A percentile compares a stretch with the other conserved stretches of the same genome.
phyloP scores from a whole-genome alignment of 257 asterid species.

The Mentha longifolia region DNA sequence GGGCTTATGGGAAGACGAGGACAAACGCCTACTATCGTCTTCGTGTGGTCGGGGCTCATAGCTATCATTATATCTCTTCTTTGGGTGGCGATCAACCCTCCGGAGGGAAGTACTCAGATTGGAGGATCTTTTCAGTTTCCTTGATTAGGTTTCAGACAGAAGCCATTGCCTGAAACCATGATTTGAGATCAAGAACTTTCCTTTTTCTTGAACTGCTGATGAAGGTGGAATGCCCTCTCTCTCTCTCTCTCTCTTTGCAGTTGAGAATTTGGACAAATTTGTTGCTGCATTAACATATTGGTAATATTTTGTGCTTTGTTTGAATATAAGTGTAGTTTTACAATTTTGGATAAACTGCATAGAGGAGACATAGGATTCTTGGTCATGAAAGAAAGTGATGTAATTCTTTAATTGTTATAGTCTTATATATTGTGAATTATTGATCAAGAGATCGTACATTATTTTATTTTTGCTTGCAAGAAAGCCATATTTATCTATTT shows the following conservation, averaged over 20 bases:
- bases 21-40: conserved; percentile 10
- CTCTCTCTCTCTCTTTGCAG: neutral
- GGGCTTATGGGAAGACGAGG: conserved; percentile 20
- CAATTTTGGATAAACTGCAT: neutral
- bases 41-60: conserved; percentile 23
- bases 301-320: neutral
- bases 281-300: neutral
- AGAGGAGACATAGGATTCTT: neutral
- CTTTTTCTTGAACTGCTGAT: neutral
- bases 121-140: conserved; percentile 20
- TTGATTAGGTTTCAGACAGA: neutral
- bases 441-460: neutral
- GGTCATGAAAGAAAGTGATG: neutral
- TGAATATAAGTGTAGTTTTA: neutral
- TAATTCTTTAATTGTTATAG: conserved; percentile 7
- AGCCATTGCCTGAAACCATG: neutral
- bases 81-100: conserved; percentile 23
- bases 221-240: neutral
- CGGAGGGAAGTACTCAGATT: conserved; percentile 11
- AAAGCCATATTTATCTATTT: neutral
- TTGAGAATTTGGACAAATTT: neutral
- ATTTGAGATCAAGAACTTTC: neutral
- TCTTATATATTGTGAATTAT: neutral
- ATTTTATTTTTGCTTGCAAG: neutral
- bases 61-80: conserved; percentile 12